Evolutionary conservation across 202 grass and related monocot species (phyloP).

Genomic region (Digitaria exilis): DNA sequence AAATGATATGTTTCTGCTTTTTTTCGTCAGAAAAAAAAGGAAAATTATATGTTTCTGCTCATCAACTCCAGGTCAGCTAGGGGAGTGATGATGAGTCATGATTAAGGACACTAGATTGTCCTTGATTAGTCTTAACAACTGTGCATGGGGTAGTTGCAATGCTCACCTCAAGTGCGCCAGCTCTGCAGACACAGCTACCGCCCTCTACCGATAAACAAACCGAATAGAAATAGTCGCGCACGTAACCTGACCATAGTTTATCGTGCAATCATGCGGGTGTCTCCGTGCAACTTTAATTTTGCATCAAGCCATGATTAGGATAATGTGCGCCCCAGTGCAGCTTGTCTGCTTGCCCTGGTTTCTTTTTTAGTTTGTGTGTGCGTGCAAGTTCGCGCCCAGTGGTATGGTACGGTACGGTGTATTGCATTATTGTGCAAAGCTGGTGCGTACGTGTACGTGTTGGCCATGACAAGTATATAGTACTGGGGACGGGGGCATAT

Average conservation of each 20-base stretch:
- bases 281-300: constrained; percentile 34
- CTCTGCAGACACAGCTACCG: constrained; percentile 25
- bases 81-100: constrained; percentile 37
- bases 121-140: constrained; percentile 13
- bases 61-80: neutral
- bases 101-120: constrained; percentile 54
- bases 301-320: neutral
- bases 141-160: constrained; percentile 36
- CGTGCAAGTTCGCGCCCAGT: constrained; percentile 17
- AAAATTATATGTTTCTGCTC: neutral
- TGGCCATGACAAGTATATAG: constrained; percentile 26
- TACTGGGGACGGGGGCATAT: neutral
- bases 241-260: constrained; percentile 49
- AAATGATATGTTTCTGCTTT: neutral
- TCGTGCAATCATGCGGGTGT: neutral
- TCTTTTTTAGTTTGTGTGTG: neutral
- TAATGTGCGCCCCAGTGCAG: constrained; percentile 44
- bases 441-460: constrained; percentile 37
- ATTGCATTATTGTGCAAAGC: constrained; percentile 8
- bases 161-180: constrained; percentile 60
- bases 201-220: constrained; percentile 27
- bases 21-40: no score
- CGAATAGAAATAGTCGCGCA: constrained; percentile 34
- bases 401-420: neutral
- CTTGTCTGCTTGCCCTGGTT: constrained; percentile 42